Evolutionary conservation across 768 basidiomycete species (phyloP), one percentile per base, ranked within the genome.

Genomic region (Cyathus striatus): DNA sequence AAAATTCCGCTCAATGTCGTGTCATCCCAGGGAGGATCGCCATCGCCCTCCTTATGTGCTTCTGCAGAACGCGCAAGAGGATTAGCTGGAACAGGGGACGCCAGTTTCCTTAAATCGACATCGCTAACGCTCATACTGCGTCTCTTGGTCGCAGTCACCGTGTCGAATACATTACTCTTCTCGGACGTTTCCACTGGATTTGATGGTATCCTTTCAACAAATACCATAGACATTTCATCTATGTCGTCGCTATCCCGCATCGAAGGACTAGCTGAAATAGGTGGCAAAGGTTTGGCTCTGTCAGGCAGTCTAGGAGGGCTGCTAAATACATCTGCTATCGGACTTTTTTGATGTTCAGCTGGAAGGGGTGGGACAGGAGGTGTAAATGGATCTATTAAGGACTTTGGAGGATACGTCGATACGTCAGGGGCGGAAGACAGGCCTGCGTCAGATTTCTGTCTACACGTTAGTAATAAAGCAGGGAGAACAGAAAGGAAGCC

Each of bases 91-190:
- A 68, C 50, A 36, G 67, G 56, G 2, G 64, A 42, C 45, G 67
- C 58, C 2, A 64, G 57, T 48, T 72, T 72, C 57, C 77, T 72
- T 38, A 75, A 51, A 27, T 85, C 84, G 5, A 72, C 71, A 54
- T 85, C 79, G 40, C 83, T 75, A 40, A 85, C 77, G 50, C 86
- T 89, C 76, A 82, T 77, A 55, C 85, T 88, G 46, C 86, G 68
- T 50, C 83, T 76, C 51, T 83, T 81, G 48, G 58, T 59, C 39
- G 51, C 59, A 43, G 50, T 57, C 9, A 51, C 49, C 16, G 53
- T 46, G 14, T 57, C 60, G 16, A 58, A 56, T 34, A 57, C 56
- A 13, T 60, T 50, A 7, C 56, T 53, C 33, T 56, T 55, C 21
- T 61, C 52, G 22, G 69, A 62, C 37, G 61, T 59, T 4, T 56